These are phyloP conservation scores for Apophysomyces elegans DNA, from an alignment of 371 early-diverging fungal genomes.

Conservation along the genomic window DNA sequence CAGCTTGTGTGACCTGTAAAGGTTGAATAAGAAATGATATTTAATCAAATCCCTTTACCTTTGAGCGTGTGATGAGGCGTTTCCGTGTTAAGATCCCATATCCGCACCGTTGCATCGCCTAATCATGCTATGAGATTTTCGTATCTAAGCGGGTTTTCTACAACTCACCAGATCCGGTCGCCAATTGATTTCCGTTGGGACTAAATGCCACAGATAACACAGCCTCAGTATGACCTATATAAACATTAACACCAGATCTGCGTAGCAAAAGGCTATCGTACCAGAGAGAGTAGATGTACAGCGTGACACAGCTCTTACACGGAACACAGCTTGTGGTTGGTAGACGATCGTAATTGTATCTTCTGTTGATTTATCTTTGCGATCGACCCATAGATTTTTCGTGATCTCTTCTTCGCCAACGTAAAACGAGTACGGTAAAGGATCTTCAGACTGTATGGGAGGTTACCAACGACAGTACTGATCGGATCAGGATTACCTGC, in stretches of 20 bases:
- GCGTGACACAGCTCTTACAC: slow-evolving; percentile 89
- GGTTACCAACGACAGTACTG: not conserved
- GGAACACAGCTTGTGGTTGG: slow-evolving; percentile 94
- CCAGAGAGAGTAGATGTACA: slow-evolving; percentile 86
- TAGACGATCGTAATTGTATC: slow-evolving; percentile 85
- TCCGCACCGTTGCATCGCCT: slow-evolving; percentile 92
- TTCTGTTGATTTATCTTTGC: slow-evolving; percentile 79
- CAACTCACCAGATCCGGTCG: slow-evolving; percentile 81
- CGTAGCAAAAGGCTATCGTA: slow-evolving; percentile 20
- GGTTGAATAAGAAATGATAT: slow-evolving; percentile 1
- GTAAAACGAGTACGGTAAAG: slow-evolving; percentile 90
- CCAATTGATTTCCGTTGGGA: slow-evolving; percentile 91
- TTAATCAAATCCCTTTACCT: slow-evolving; percentile 16
- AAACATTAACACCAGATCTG: not conserved
- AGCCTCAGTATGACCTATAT: slow-evolving; percentile 90
- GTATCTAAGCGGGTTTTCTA: slow-evolving; percentile 9
- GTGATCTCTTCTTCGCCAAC: slow-evolving; percentile 85
- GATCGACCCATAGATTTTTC: slow-evolving; percentile 74
- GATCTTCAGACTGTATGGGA: slow-evolving; percentile 67
- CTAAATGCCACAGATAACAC: slow-evolving; percentile 87
- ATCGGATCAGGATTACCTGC: slow-evolving; percentile 62
- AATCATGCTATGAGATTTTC: not conserved
- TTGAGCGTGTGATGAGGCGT: slow-evolving; percentile 79
- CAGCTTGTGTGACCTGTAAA: slow-evolving; percentile 85
- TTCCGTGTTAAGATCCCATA: slow-evolving; percentile 97